phyloP scores from a whole-genome alignment of 345 rosid species.

The Populus nigra region DNA sequence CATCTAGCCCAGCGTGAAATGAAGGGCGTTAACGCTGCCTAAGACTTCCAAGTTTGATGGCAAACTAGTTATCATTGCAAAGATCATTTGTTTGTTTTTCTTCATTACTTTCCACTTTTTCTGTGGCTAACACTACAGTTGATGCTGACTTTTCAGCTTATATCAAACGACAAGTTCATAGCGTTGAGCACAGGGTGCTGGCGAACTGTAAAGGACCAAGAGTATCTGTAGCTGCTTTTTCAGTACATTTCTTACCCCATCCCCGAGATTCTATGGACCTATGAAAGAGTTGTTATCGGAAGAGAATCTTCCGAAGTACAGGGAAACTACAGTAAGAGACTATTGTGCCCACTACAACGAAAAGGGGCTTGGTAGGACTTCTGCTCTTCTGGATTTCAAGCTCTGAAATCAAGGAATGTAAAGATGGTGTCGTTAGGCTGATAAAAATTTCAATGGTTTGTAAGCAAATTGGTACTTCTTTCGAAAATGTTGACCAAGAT shows the following conservation, averaged over 20 bases:
- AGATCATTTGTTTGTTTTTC: too few species aligned
- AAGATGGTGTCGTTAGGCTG: too few species aligned
- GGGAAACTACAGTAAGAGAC: constrained; percentile 14
- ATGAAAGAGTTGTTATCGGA: constrained; percentile 21
- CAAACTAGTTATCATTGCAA: too few species aligned
- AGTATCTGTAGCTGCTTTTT: constrained; percentile 17
- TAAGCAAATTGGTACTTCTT: too few species aligned
- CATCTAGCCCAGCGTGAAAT: too few species aligned
- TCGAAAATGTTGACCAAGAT: too few species aligned
- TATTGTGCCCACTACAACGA: background rate
- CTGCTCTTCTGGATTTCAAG: constrained; percentile 12
- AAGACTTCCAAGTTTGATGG: too few species aligned
- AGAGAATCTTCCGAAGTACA: constrained; percentile 19
- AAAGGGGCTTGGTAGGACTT: constrained; percentile 16
- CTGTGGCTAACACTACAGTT: background rate
- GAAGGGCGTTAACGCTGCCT: too few species aligned
- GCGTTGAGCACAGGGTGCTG: constrained; percentile 17
- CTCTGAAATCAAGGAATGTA: background rate
- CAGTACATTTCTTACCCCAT: background rate
- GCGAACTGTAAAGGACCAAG: constrained; percentile 14
- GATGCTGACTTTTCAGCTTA: background rate
- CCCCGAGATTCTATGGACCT: constrained; percentile 10
- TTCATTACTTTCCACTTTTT: too few species aligned
- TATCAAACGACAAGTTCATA: constrained; percentile 12
- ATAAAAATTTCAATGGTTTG: too few species aligned